These are phyloP conservation scores for Bondarzewia mesenterica DNA, from an alignment of 1,284 basidiomycete species.

Conservation along the genomic window DNA sequence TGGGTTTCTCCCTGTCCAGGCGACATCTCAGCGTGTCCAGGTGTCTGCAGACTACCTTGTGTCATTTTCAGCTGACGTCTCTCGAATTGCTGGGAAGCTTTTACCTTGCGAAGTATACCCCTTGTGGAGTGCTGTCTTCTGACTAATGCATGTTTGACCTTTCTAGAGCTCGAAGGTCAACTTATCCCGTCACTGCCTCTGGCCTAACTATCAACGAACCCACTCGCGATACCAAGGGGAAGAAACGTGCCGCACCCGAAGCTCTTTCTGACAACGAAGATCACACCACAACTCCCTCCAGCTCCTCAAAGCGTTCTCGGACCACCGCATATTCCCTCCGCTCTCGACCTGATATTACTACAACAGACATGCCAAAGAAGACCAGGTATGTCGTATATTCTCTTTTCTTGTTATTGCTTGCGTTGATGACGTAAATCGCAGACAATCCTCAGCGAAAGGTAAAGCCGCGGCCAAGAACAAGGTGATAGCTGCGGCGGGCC, in stretches of 20 bases:
- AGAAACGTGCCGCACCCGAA: constrained; percentile 77
- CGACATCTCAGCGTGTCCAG: too few species aligned
- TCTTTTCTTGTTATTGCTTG: constrained; percentile 10
- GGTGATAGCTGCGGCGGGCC: constrained; percentile 42
- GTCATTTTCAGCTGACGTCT: too few species aligned
- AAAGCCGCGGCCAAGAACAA: constrained; percentile 58
- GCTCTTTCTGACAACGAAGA: constrained; percentile 56
- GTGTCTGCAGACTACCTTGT: too few species aligned
- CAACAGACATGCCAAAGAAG: constrained; percentile 67
- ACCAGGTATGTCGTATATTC: constrained; percentile 38
- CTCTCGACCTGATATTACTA: constrained; percentile 40
- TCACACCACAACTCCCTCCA: constrained; percentile 29
- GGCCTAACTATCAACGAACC: constrained; percentile 71
- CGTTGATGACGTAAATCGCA: constrained; percentile 4
- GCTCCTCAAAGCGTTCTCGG: constrained; percentile 46
- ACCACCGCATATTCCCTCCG: constrained; percentile 56
- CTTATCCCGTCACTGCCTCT: constrained; percentile 30
- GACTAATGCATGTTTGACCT: constrained; percentile 9
- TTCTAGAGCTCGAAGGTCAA: constrained; percentile 49
- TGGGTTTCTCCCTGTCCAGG: too few species aligned
- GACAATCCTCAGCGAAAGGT: constrained; percentile 41
- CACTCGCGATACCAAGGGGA: constrained; percentile 64
- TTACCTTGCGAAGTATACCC: too few species aligned
- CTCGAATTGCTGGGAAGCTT: too few species aligned
- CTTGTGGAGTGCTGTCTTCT: too few species aligned